phyloP scores from a whole-genome alignment of 495 filamentous ascomycete species.

The Penicillium atrosanguineum region DNA sequence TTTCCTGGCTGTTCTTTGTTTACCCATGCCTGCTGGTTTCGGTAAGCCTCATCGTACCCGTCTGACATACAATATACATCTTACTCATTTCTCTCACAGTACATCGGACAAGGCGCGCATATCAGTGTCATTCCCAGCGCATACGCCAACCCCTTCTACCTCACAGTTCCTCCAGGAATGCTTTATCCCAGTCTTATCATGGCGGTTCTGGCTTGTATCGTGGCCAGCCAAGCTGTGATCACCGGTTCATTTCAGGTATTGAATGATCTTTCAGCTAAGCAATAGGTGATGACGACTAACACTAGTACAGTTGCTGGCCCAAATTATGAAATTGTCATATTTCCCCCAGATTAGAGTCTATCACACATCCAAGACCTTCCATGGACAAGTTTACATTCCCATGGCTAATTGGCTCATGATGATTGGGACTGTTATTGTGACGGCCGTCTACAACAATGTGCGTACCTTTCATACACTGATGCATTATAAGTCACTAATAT shows the following conservation, averaged over 20 bases:
- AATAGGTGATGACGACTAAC: background rate
- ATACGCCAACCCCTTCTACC: slow-evolving; percentile 68
- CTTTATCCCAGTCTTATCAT: slow-evolving; percentile 64
- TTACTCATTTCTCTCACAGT: slow-evolving; percentile 23
- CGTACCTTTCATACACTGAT: background rate
- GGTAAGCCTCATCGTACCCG: slow-evolving; percentile 9
- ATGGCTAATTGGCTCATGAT: slow-evolving; percentile 70
- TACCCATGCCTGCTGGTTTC: slow-evolving; percentile 68
- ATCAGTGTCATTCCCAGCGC: slow-evolving; percentile 57
- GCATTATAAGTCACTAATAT: background rate
- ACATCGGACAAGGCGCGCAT: slow-evolving; percentile 70
- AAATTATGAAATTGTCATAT: slow-evolving; percentile 70
- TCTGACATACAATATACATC: background rate
- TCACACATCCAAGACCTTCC: slow-evolving; percentile 61
- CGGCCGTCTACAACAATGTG: slow-evolving; percentile 67
- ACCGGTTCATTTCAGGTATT: slow-evolving; percentile 58
- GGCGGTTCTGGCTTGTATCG: slow-evolving; percentile 65
- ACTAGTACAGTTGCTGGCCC: slow-evolving; percentile 55
- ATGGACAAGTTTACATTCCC: slow-evolving; percentile 70
- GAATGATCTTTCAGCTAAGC: background rate
- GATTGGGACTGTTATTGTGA: slow-evolving; percentile 67
- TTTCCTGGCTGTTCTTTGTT: slow-evolving; percentile 60
- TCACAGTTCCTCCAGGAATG: slow-evolving; percentile 62
- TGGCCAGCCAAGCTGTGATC: slow-evolving; percentile 75
- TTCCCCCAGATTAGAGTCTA: slow-evolving; percentile 68